These are phyloP conservation scores for Coprinellus micaceus DNA, from an alignment of 768 basidiomycete genomes.

Conservation along the genomic window DNA sequence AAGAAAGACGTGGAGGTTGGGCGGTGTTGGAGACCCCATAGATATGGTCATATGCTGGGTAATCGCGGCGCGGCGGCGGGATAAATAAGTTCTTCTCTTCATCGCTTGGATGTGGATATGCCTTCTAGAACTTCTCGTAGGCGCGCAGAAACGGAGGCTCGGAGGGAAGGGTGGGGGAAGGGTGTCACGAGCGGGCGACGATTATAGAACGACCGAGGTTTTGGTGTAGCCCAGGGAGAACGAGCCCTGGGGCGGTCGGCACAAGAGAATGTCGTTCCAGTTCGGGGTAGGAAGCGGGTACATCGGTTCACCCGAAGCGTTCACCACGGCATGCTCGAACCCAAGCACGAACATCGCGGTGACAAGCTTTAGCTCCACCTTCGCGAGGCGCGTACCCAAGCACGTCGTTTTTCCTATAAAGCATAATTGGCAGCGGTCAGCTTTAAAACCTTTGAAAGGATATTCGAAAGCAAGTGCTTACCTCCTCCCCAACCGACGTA, in stretches of 20 bases:
- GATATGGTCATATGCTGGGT: no score
- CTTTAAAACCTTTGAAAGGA: constrained; percentile 3
- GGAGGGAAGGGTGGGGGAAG: no score
- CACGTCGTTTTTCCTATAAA: constrained; percentile 62
- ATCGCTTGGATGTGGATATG: no score
- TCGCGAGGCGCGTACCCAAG: constrained; percentile 71
- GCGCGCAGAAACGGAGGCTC: no score
- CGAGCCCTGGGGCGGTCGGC: constrained; percentile 54
- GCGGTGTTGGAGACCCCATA: no score
- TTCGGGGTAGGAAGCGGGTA: constrained; percentile 56
- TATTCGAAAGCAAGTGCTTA: constrained; percentile 31
- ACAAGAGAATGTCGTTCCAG: constrained; percentile 75
- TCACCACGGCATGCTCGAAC: constrained; percentile 57
- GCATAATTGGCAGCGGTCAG: constrained; percentile 11
- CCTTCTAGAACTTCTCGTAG: no score
- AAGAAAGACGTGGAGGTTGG: no score
- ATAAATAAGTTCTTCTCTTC: no score
- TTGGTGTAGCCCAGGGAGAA: constrained; percentile 53
- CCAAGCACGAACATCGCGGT: constrained; percentile 64
- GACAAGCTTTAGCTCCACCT: constrained; percentile 69
- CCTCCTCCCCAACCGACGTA: constrained; percentile 82
- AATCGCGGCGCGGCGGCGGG: no score
- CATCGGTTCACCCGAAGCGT: constrained; percentile 44
- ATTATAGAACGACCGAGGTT: constrained; percentile 32
- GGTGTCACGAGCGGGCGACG: not conserved